A percentile compares a stretch with the other conserved stretches of the same genome.
phyloP scores from a whole-genome alignment of 352 stramenopile genomes.

The Pythium scleroteichum region DNA sequence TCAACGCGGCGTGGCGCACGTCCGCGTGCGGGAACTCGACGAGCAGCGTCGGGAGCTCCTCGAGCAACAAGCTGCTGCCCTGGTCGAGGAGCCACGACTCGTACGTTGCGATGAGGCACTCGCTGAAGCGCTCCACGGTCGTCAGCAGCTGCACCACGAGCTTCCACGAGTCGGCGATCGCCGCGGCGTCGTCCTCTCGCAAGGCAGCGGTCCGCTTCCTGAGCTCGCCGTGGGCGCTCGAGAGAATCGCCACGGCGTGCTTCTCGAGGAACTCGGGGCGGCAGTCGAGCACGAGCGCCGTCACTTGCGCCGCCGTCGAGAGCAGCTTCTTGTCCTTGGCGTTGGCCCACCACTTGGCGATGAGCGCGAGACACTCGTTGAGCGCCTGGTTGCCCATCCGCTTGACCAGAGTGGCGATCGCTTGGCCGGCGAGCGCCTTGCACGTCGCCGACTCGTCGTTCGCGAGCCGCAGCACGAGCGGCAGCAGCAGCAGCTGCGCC shows the following conservation, averaged over 20 bases:
- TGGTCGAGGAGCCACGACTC: slow-evolving; percentile 58
- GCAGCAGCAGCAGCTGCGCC: slow-evolving; percentile 94
- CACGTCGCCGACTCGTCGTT: slow-evolving; percentile 95
- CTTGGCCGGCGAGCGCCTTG: slow-evolving; percentile 75
- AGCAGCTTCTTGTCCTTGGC: slow-evolving; percentile 62
- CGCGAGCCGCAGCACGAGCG: slow-evolving; percentile 94
- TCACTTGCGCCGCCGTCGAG: slow-evolving; percentile 73
- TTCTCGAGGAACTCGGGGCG: slow-evolving; percentile 80
- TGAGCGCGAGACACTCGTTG: slow-evolving; percentile 87
- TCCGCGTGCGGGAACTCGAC: slow-evolving; percentile 76
- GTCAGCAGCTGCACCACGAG: slow-evolving; percentile 62
- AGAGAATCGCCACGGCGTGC: slow-evolving; percentile 47
- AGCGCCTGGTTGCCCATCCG: slow-evolving; percentile 90
- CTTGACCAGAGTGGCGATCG: slow-evolving; percentile 85
- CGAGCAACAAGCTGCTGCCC: slow-evolving; percentile 33
- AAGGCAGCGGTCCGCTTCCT: slow-evolving; percentile 22
- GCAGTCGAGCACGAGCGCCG: slow-evolving; percentile 63
- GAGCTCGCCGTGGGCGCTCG: slow-evolving; percentile 42
- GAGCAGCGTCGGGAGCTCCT: slow-evolving; percentile 52
- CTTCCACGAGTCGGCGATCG: slow-evolving; percentile 53
- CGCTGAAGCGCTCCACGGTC: slow-evolving; percentile 64
- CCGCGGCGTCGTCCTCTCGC: slow-evolving; percentile 16
- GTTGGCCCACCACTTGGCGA: slow-evolving; percentile 85
- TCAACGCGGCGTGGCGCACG: slow-evolving; percentile 64
- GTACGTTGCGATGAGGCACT: slow-evolving; percentile 56